phyloP scores from a whole-genome alignment of 2,329 filamentous ascomycete species.

The Tothia fuscella region DNA sequence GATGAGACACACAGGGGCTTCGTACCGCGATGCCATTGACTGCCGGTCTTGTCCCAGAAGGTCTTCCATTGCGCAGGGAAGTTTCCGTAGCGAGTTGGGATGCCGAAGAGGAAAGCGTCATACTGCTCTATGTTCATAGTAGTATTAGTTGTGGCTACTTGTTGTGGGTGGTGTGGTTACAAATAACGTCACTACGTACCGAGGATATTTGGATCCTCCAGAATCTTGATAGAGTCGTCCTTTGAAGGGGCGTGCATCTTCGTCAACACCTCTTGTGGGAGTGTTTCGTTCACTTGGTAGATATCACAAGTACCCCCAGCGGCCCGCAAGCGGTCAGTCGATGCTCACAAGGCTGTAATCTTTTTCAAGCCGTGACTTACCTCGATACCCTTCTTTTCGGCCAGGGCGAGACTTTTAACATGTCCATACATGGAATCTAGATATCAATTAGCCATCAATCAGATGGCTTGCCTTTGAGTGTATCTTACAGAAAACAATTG shows the following conservation, averaged over 20 bases:
- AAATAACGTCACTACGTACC: background rate
- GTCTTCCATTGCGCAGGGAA: conserved; percentile 88
- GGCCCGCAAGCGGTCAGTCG: conserved; percentile 4
- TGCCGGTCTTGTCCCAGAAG: conserved; percentile 84
- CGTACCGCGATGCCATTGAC: conserved; percentile 82
- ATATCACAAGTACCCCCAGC: conserved; percentile 7
- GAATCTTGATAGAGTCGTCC: conserved; percentile 47
- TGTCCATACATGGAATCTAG: conserved; percentile 95
- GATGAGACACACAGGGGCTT: too few relatives aligned
- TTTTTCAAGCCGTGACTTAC: conserved; percentile 74
- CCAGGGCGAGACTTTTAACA: conserved; percentile 70
- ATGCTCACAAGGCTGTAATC: conserved; percentile 70
- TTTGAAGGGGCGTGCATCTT: conserved; percentile 91
- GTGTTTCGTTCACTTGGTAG: conserved; percentile 67
- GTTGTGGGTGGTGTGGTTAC: background rate
- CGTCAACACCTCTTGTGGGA: conserved; percentile 64
- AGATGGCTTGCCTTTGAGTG: conserved; percentile 8
- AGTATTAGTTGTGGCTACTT: background rate
- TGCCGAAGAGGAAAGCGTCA: conserved; percentile 84
- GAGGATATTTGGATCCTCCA: conserved; percentile 41
- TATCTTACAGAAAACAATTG: conserved; percentile 70
- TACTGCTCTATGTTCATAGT: conserved; percentile 51
- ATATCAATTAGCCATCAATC: conserved; percentile 2
- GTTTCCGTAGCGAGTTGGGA: conserved; percentile 93
- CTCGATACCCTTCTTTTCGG: conserved; percentile 83